A percentile compares a stretch with the other conserved stretches of the same genome.
These are phyloP conservation scores for Coniochaeta prunicola DNA, from an alignment of 2,329 filamentous ascomycete species.

Conservation along the genomic window DNA sequence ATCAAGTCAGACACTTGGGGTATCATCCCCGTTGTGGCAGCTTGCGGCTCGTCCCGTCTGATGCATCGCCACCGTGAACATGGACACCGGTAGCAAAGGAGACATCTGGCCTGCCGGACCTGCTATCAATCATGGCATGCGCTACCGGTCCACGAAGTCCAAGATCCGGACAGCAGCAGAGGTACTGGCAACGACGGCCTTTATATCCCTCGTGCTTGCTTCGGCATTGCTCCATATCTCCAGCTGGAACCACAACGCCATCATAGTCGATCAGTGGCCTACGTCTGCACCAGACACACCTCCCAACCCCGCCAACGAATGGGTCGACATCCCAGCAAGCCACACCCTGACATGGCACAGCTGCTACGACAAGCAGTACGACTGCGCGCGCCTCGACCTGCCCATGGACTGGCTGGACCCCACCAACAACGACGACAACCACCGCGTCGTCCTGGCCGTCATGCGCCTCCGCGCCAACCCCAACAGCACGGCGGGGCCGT, in stretches of 20 bases:
- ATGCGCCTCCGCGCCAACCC: slow-evolving; percentile 25
- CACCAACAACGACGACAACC: slow-evolving; percentile 14
- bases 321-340: slow-evolving; percentile 20
- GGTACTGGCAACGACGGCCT: no score
- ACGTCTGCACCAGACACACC: background rate
- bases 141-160: background rate
- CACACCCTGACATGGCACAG: slow-evolving; percentile 23
- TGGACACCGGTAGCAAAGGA: background rate
- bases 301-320: background rate
- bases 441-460: slow-evolving; percentile 27
- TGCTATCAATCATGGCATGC: background rate
- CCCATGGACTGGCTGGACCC: slow-evolving; percentile 33
- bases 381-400: slow-evolving; percentile 30
- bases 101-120: background rate
- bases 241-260: background rate
- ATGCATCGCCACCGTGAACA: background rate
- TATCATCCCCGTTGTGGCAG: background rate
- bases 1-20: background rate
- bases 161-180: background rate
- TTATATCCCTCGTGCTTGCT: background rate
- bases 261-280: background rate
- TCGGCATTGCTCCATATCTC: background rate
- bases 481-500: slow-evolving; percentile 10
- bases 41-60: background rate
- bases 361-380: slow-evolving; percentile 25